Evolutionary conservation across 78 protist species (phyloP).

Genomic region (Cyanophora paradoxa): DNA sequence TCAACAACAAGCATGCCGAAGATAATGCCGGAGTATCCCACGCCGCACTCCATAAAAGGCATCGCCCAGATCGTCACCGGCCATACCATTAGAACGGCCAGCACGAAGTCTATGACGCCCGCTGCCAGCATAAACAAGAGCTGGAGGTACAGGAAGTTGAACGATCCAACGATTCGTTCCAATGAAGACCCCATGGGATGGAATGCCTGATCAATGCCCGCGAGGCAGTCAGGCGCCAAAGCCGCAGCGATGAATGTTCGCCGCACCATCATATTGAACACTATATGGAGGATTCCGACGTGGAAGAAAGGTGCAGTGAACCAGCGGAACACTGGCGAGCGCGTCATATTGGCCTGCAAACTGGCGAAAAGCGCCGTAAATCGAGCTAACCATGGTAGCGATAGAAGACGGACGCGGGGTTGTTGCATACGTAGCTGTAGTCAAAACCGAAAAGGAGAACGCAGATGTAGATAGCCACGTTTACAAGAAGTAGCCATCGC

Average conservation of each 20-base stretch:
- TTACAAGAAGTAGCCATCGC: too few relatives aligned
- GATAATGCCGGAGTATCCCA: not conserved
- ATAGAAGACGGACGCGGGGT: too few relatives aligned
- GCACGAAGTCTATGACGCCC: not conserved
- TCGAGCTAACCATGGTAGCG: too few relatives aligned
- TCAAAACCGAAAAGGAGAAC: too few relatives aligned
- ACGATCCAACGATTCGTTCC: not conserved
- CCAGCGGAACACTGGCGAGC: constrained; percentile 1
- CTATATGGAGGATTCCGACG: not conserved
- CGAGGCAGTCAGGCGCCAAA: too few relatives aligned
- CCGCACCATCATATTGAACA: constrained; percentile 4
- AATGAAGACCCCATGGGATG: not conserved
- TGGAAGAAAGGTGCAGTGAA: constrained; percentile 13
- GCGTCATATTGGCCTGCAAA: too few relatives aligned
- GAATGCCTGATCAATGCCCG: too few relatives aligned
- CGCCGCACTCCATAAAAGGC: not conserved
- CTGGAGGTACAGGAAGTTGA: not conserved
- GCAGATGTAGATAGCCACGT: too few relatives aligned
- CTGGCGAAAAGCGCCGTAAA: too few relatives aligned
- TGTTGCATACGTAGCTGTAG: too few relatives aligned
- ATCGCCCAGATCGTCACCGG: not conserved
- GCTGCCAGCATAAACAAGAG: not conserved
- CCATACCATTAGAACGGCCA: not conserved
- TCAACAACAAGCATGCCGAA: not conserved
- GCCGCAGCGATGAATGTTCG: too few relatives aligned